phyloP scores from a whole-genome alignment of 495 filamentous ascomycete species.

The Tuber calosporum region DNA sequence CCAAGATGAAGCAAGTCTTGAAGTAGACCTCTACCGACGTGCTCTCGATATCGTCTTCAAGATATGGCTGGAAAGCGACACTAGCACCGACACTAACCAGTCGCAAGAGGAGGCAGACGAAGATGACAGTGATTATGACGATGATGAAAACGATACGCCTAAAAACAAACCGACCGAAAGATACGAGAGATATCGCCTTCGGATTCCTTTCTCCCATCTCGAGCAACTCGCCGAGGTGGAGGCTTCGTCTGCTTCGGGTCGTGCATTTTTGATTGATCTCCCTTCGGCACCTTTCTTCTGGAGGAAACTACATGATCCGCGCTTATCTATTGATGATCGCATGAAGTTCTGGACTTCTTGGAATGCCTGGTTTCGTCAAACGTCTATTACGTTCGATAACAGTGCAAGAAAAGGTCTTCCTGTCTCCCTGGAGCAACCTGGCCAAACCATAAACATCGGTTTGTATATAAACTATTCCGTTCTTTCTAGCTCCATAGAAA shows the following conservation, averaged over 20 bases:
- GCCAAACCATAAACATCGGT: conserved; percentile 69
- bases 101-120: not conserved
- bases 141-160: not conserved
- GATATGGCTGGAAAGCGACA: conserved; percentile 17
- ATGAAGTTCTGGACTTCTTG: conserved; percentile 55
- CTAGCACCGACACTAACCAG: not conserved
- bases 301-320: conserved; percentile 48
- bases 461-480: conserved; percentile 29
- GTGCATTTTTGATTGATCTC: conserved; percentile 54
- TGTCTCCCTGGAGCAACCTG: conserved; percentile 52
- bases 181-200: conserved; percentile 48
- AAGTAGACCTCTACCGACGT: conserved; percentile 41
- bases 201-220: conserved; percentile 60
- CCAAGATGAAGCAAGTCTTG: conserved; percentile 36
- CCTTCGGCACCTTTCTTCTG: conserved; percentile 61
- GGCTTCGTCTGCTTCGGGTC: conserved; percentile 34
- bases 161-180: conserved; percentile 12
- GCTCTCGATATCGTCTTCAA: conserved; percentile 42
- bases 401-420: conserved; percentile 43
- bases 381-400: conserved; percentile 55
- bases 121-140: not conserved
- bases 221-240: conserved; percentile 47
- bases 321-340: conserved; percentile 41
- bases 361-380: conserved; percentile 70
- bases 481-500: conserved; percentile 25